Evolutionary conservation across 2,329 filamentous ascomycete genomes (phyloP).

Genomic region (Blastomyces gilchristii): DNA sequence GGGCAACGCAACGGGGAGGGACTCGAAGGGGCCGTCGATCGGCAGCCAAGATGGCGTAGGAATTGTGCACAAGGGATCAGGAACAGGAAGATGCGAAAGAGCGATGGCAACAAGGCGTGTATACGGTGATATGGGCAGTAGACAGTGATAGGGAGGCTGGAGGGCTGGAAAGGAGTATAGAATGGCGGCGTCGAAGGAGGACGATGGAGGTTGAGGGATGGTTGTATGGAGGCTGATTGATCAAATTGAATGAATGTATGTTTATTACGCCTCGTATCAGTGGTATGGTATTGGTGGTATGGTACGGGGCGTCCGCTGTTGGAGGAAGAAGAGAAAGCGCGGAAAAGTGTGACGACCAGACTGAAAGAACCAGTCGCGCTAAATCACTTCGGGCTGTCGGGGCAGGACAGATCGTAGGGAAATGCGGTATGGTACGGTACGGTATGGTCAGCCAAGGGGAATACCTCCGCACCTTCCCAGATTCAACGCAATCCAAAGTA

Average conservation of each 20-base stretch:
- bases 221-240: conserved; percentile 1
- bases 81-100: conserved; percentile 1
- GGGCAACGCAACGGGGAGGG: background rate
- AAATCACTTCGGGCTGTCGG: background rate
- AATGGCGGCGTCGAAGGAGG: background rate
- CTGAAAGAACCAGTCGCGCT: background rate
- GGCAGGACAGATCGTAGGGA: background rate
- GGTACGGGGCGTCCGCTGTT: background rate
- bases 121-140: background rate
- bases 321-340: background rate
- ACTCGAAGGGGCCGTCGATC: background rate
- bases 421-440: background rate
- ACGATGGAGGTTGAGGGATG: conserved; percentile 3
- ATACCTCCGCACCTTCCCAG: background rate
- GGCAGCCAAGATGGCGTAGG: background rate
- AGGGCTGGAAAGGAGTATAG: background rate
- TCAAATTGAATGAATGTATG: conserved; percentile 3
- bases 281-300: background rate
- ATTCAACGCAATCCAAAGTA: background rate
- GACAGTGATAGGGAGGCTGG: background rate
- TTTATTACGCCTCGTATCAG: background rate
- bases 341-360: background rate
- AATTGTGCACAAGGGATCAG: background rate
- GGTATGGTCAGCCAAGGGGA: background rate
- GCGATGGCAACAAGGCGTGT: background rate